Conservation (phyloP, 176 grass and related monocot genomes). For the Triticum dicoccoides region DNA sequence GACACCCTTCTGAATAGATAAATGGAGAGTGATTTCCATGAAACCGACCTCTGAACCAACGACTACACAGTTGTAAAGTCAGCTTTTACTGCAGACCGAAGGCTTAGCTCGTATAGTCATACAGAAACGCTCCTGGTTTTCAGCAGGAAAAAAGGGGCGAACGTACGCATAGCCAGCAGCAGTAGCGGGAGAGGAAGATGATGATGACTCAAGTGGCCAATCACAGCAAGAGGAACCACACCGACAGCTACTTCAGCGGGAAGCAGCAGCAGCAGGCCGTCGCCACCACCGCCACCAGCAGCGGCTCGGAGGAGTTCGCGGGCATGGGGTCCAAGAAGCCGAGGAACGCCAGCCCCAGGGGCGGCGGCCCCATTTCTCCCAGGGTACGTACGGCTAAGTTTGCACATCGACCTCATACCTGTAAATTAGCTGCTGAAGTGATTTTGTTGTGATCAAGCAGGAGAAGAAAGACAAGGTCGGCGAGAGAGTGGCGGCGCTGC, state of each 20-base stretch:
- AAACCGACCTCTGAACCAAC: slow-evolving; percentile 40
- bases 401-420: not conserved
- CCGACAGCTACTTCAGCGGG: slow-evolving; percentile 48
- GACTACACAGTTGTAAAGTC: slow-evolving; percentile 36
- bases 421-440: not conserved
- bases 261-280: not conserved
- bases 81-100: slow-evolving; percentile 20
- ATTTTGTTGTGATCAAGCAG: slow-evolving; percentile 33
- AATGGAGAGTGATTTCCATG: slow-evolving; percentile 26
- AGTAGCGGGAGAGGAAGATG: slow-evolving; percentile 47
- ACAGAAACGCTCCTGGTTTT: slow-evolving; percentile 10
- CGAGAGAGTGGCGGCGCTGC: slow-evolving; percentile 70
- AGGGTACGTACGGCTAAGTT: slow-evolving; percentile 23
- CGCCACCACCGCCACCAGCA: not conserved
- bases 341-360: slow-evolving; percentile 42
- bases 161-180: not conserved
- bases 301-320: slow-evolving; percentile 31
- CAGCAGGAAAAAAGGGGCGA: slow-evolving; percentile 28
- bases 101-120: not conserved
- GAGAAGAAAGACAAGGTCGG: slow-evolving; percentile 98
- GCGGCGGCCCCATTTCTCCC: slow-evolving; percentile 28
- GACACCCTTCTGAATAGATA: not conserved
- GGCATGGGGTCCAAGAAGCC: slow-evolving; percentile 62
- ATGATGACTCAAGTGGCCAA: slow-evolving; percentile 72
- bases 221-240: slow-evolving; percentile 60